phyloP scores from a whole-genome alignment of 2,329 filamentous ascomycete species.

The Alternaria consortialis region DNA sequence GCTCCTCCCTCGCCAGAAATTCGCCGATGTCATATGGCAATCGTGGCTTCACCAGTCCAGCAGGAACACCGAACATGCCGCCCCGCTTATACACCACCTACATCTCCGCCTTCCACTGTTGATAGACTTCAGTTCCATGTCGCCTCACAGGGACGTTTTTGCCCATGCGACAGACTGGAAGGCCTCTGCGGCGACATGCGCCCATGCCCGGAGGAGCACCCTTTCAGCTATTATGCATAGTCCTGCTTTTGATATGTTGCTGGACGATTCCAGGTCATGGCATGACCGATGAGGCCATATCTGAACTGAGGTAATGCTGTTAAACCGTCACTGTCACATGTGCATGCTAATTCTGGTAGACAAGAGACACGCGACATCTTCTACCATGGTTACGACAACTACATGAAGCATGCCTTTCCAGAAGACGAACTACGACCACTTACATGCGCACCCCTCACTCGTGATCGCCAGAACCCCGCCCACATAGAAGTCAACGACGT shows the following conservation, averaged over 20 bases:
- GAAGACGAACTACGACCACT: constrained; percentile 94
- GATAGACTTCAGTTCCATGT: constrained; percentile 42
- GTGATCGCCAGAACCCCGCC: constrained; percentile 79
- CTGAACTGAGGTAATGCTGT: constrained; percentile 47
- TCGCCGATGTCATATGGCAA: constrained; percentile 18
- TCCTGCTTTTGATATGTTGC: constrained; percentile 40
- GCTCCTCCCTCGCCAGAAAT: constrained; percentile 17
- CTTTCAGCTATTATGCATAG: constrained; percentile 44
- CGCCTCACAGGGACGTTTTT: constrained; percentile 35
- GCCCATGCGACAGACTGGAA: constrained; percentile 51
- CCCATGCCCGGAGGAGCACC: constrained; percentile 31
- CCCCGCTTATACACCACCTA: constrained; percentile 8
- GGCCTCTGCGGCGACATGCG: constrained; percentile 39
- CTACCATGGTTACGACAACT: constrained; percentile 96
- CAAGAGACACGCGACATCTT: constrained; percentile 75
- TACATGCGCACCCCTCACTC: constrained; percentile 82
- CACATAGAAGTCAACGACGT: constrained; percentile 94
- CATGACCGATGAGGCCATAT: constrained; percentile 57
- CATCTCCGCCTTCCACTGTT: constrained; percentile 3
- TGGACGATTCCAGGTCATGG: constrained; percentile 48
- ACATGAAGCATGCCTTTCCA: constrained; percentile 92
- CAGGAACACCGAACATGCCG: constrained; percentile 12
- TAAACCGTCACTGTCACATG: neutral
- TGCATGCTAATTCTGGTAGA: constrained; percentile 36
- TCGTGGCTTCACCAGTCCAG: constrained; percentile 20